These are phyloP conservation scores for Crotalaria pallida DNA, from an alignment of 306 rosid genomes.

Conservation along the genomic window DNA sequence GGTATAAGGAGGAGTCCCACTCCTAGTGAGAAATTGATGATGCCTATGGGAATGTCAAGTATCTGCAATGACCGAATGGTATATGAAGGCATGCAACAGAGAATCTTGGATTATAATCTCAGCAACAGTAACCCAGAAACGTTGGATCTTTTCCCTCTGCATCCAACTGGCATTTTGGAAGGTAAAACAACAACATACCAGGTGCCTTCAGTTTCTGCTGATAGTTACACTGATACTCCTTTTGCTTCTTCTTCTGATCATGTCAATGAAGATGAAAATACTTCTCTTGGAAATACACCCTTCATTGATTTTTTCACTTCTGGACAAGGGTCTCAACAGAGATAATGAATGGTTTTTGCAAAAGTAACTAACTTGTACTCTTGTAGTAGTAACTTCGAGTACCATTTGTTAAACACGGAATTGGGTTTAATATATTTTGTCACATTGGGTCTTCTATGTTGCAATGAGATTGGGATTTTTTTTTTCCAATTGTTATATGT, in stretches of 20 bases:
- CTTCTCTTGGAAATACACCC: slow-evolving; percentile 13
- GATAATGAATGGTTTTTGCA: not conserved
- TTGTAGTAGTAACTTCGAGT: slow-evolving; percentile 7
- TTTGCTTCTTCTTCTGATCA: slow-evolving; percentile 8
- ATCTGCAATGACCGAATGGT: not conserved
- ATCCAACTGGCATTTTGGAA: slow-evolving; percentile 65
- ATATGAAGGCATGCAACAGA: slow-evolving; percentile 17
- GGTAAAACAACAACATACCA: slow-evolving; percentile 19
- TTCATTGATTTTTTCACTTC: slow-evolving; percentile 41
- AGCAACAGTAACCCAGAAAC: slow-evolving; percentile 41
- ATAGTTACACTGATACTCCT: slow-evolving; percentile 19
- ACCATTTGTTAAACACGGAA: slow-evolving; percentile 2
- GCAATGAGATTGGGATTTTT: not conserved
- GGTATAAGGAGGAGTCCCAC: slow-evolving; percentile 34
- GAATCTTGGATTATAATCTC: slow-evolving; percentile 6
- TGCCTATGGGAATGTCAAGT: slow-evolving; percentile 23
- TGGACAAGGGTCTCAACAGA: slow-evolving; percentile 11
- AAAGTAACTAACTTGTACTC: slow-evolving; percentile 15
- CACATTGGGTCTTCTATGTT: not conserved
- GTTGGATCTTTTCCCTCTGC: slow-evolving; percentile 68
- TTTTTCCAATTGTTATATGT: not conserved
- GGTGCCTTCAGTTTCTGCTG: slow-evolving; percentile 26
- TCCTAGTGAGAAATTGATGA: slow-evolving; percentile 15
- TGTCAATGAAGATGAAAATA: not conserved
- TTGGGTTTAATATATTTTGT: slow-evolving; percentile 1